Base-by-base conservation (phyloP, 495 filamentous ascomycete species). In the Penicillium simplicissimum region DNA sequence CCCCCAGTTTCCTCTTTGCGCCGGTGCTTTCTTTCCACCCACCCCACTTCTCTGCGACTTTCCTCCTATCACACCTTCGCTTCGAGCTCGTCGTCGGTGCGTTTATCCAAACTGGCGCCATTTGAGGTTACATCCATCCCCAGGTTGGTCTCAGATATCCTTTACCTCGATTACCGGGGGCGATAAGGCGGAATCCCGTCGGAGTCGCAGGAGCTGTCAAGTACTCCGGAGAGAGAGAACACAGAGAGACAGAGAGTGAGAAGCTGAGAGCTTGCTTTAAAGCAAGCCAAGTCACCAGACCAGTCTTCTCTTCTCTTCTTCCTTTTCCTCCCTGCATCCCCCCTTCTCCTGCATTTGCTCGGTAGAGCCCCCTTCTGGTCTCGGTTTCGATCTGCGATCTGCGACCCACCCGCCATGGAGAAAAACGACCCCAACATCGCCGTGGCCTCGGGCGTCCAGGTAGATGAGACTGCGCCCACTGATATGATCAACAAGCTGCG, bases 381-480 rank as follows among this genome's bases (percentile, higher is more conserved):
- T 34, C 19, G 19, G 57, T 38, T 33, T 38, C 34, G 28, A n/a
- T 61, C 53, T 28, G 23, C 13, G 28, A 57, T 55, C 55, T 38
- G 49, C 23, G 51, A 53, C 34, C 43, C 48, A 25, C 21, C 42
- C 51, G 66, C 52, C 52, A 76, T 74, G 74, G 62, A 69, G 58
- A 71, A 77, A 52, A 66, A 70, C 33, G 68, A 73, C 31, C 65
- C 67, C n/a, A 55, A 36, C 35, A 59, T 71, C 62, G 64, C 67
- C 57, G 43, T 71, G 40, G 59, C 71, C 49, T 63, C 67, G 14
- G 66, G 64, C 34, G 63, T 62, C 31, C 47, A 49, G 57, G 65
- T 67, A 38, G 69, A 72, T 28, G 90, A 73, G 40, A 59, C 63
- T 13, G 65, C 66, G 47, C 83, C 82, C 13, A 84, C 85, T 64